Base-by-base conservation (phyloP, 1,284 basidiomycete species). In the Inonotus obliquus region DNA sequence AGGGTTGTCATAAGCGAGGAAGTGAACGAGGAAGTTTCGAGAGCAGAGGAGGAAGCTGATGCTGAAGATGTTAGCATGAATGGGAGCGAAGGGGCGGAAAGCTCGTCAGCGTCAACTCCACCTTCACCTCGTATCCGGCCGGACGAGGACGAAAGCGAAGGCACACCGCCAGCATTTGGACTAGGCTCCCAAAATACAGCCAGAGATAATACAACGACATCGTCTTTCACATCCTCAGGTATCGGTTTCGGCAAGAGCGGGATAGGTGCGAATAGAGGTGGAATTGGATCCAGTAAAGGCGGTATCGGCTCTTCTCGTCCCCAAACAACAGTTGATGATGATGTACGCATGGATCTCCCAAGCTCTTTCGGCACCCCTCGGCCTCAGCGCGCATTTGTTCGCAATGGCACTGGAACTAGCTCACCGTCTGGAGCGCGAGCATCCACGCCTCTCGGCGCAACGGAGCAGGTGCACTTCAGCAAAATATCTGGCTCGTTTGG, bases 401-500 rank as follows among this genome's bases (percentile, higher is more conserved):
- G 86, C 60, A 73, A 75, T 62, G 77, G 77, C 5, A 68, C 68
- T 23, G 53, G 44, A 3, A 37, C 35, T 14, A 69, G 69, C 21
- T 72, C 77, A 35, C 67, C 77, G 14, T 75, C 77, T 4, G 72
- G 80, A 6, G 76, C 83, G 2, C 70, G 78, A 58, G 73, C 82
- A 3, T 74, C 76, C 1, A 78, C 79, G 2, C 76, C 79, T 1
- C 81, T 97, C 23, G 83, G 82, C 6, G 75, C 82, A 1, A 68
- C 79, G 17, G 95, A 98, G 67, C 78, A 80, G 59, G 77, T 79
- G 14, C 94, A 97, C 69, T 94, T 98, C 72, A 81, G 76, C 67
- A 92, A 90, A 67, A 79, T 97, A 10, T 79, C 84, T 32, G 81
- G 84, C 23, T 80, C 87, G 0, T 89, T 94, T 65, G 96, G 94